Conservation (phyloP, 306 rosid species). For the Trifolium repens region DNA sequence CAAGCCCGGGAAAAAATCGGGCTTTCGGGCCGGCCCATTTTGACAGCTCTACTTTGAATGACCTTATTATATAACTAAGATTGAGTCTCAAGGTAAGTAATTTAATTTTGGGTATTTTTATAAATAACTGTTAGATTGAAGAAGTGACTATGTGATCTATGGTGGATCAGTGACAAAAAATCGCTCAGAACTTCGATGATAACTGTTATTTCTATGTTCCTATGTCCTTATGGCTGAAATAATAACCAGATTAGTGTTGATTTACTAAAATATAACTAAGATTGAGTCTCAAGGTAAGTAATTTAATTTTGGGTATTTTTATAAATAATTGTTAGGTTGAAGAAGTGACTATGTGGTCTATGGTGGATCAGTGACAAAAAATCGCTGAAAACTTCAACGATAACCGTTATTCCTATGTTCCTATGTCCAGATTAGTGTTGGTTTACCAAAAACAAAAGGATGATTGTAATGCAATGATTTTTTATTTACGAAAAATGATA, state of each 20-base stretch:
- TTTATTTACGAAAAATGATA: neutral
- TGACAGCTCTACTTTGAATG: no score
- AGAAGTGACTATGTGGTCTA: neutral
- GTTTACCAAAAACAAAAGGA: no score
- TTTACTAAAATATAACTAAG: neutral
- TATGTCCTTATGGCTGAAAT: neutral
- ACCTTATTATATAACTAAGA: neutral
- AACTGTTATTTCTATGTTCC: neutral
- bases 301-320: no score
- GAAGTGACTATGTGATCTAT: neutral
- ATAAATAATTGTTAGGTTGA: no score
- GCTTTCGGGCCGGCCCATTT: no score
- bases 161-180: neutral
- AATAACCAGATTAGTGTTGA: neutral
- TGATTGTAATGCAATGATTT: neutral
- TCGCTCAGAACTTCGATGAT: neutral
- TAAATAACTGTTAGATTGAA: no score
- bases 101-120: no score
- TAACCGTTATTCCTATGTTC: neutral
- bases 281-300: no score
- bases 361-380: neutral
- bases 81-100: no score
- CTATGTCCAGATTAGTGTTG: neutral
- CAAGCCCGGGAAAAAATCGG: no score
- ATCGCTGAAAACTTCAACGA: neutral